Evolutionary conservation across 495 filamentous ascomycete genomes (phyloP), one percentile per base, ranked within the genome.

Genomic region (Bombardia bombarda): DNA sequence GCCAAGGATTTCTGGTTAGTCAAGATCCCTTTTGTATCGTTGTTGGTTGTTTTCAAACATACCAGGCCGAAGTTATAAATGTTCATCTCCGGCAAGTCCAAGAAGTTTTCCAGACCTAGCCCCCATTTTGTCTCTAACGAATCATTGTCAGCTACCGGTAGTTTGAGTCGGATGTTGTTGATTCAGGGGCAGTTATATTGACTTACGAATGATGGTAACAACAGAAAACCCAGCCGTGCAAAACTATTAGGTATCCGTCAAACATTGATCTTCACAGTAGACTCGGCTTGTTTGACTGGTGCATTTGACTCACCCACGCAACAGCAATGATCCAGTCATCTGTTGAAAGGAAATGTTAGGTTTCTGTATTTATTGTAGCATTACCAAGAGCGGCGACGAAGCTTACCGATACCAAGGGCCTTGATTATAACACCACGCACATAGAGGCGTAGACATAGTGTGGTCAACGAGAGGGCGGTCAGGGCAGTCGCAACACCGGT

Each of bases 61-160:
- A 67, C 65, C 33, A 65, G 45, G 18, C 61, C 59, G 51, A 69
- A 67, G 38, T 61, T 56, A 26, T 49, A 54, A n/a, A 65, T 31
- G 26, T 69, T 61, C 36, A 60, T 47, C 7, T 14, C 10, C 0
- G 66, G 66, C 40, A 69, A 52, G 36, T 66, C 58, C 4, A 42
- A 28, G 9, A 59, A 48, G 14, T 54, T 40, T 32, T 44, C 42
- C 18, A 69, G 40, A 7, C 66, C 66, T 1, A 69, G 48, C 9
- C 66, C 66, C 61, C 58, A 69, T 66, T 58, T 63, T 35, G 66
- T 65, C 43, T 69, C 63, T 67, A 31, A 10, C 18, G 12, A 22
- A 31, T 5, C 9, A 28, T 28, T 8, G 13, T 13, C 26, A 44
- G 22, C 37, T 16, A 23, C 9, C 25, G n/a, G 20, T 10, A 16